Percentiles rank a stretch among this genome's conserved stretches.
phyloP scores from a whole-genome alignment of 2,329 filamentous ascomycete genomes.

The Periconia digitata region DNA sequence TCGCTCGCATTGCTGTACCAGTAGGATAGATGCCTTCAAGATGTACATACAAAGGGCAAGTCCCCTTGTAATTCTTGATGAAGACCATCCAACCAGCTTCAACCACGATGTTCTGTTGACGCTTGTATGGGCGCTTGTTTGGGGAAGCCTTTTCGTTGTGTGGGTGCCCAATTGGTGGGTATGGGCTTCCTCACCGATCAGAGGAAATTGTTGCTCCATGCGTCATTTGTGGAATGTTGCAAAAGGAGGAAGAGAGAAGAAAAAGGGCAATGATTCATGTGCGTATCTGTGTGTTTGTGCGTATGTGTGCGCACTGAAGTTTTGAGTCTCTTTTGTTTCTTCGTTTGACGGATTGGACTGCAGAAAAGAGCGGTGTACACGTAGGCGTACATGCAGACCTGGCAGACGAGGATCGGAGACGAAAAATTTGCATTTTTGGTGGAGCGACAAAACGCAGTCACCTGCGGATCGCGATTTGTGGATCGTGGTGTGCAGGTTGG shows the following conservation, averaged over 20 bases:
- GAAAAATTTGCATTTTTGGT: no score
- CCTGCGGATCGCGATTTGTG: no score
- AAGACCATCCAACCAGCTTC: no score
- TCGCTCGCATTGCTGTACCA: no score
- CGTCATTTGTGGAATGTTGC: background rate
- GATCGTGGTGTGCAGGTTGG: no score
- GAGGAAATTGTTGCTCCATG: background rate
- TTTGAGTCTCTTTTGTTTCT: background rate
- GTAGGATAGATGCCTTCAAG: no score
- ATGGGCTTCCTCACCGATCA: background rate
- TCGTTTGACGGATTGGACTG: background rate
- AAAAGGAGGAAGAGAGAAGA: background rate
- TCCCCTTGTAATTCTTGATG: no score
- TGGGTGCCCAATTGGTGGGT: background rate
- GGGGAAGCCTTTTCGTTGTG: background rate
- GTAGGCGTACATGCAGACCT: background rate
- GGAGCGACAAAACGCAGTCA: no score
- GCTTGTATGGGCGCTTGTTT: no score
- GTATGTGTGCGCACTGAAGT: background rate
- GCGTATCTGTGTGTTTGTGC: background rate
- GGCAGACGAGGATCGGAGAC: no score
- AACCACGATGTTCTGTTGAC: slow-evolving; percentile 1
- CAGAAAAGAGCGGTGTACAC: slow-evolving; percentile 3
- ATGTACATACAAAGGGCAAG: no score
- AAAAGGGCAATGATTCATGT: background rate